These are phyloP conservation scores for Apiospora saccharicola DNA, from an alignment of 2,329 filamentous ascomycete genomes.

Conservation along the genomic window DNA sequence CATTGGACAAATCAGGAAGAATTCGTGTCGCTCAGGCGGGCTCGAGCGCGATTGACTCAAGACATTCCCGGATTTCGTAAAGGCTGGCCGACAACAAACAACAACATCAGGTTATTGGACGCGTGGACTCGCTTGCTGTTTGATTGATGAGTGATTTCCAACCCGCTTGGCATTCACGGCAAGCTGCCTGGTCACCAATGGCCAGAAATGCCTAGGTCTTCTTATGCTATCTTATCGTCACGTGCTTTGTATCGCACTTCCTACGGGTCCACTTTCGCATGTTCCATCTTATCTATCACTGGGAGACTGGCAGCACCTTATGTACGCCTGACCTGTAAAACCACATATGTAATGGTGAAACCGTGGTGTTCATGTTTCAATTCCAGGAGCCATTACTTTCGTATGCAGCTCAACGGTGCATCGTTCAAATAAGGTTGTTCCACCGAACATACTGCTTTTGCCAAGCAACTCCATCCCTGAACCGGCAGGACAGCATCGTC, in stretches of 20 bases:
- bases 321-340: background rate
- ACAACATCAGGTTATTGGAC: background rate
- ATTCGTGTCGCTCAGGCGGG: background rate
- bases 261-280: background rate
- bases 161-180: background rate
- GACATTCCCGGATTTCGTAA: background rate
- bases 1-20: slow-evolving; percentile 3
- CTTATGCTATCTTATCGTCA: slow-evolving; percentile 3
- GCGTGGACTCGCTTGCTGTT: background rate
- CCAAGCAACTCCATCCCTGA: background rate
- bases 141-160: background rate
- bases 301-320: background rate
- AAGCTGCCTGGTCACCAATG: background rate
- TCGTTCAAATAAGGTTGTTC: background rate
- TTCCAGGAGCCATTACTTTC: background rate
- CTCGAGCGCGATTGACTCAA: slow-evolving; percentile 9
- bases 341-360: background rate
- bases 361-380: background rate
- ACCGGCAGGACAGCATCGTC: background rate
- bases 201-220: background rate
- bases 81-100: background rate
- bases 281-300: background rate
- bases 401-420: background rate
- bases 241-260: background rate
- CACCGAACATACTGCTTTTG: background rate